These are phyloP conservation scores for Sparassis latifolia DNA, from an alignment of 1,284 basidiomycete species.

Conservation along the genomic window DNA sequence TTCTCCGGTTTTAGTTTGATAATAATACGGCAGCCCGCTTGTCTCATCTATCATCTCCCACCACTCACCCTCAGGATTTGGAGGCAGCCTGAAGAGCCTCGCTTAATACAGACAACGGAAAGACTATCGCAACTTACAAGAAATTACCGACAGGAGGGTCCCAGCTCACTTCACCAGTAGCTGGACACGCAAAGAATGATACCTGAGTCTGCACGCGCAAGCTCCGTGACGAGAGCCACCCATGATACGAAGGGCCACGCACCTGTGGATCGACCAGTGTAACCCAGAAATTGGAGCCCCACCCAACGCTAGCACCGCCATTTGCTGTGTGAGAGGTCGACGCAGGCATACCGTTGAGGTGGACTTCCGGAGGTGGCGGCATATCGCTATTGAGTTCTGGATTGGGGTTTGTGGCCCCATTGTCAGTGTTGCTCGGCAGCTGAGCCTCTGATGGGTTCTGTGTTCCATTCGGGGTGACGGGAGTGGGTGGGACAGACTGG, in stretches of 20 bases:
- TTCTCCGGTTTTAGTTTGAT: conserved; percentile 82
- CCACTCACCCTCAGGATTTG: conserved; percentile 85
- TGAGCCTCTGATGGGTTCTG: too few relatives aligned
- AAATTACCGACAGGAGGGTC: conserved; percentile 87
- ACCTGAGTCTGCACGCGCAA: conserved; percentile 53
- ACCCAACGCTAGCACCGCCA: conserved; percentile 26
- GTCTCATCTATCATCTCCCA: conserved; percentile 87
- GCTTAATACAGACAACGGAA: conserved; percentile 9
- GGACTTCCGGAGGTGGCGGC: background rate
- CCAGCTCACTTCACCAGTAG: conserved; percentile 90
- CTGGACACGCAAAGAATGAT: conserved; percentile 89
- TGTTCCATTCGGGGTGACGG: too few relatives aligned
- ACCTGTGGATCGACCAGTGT: conserved; percentile 79
- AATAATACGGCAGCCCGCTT: conserved; percentile 83
- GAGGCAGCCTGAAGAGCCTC: conserved; percentile 57
- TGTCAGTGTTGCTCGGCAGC: too few relatives aligned
- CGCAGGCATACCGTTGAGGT: background rate
- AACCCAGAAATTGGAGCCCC: conserved; percentile 87
- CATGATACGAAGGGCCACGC: conserved; percentile 20
- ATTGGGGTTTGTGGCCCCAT: too few relatives aligned
- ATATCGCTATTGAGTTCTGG: too few relatives aligned
- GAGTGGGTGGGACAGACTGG: too few relatives aligned
- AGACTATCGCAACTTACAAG: conserved; percentile 48
- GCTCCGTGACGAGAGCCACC: conserved; percentile 4
- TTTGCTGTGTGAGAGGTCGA: background rate